Evolutionary conservation across 2,329 filamentous ascomycete genomes (phyloP).

Genomic region (Penicillium corylophilum): DNA sequence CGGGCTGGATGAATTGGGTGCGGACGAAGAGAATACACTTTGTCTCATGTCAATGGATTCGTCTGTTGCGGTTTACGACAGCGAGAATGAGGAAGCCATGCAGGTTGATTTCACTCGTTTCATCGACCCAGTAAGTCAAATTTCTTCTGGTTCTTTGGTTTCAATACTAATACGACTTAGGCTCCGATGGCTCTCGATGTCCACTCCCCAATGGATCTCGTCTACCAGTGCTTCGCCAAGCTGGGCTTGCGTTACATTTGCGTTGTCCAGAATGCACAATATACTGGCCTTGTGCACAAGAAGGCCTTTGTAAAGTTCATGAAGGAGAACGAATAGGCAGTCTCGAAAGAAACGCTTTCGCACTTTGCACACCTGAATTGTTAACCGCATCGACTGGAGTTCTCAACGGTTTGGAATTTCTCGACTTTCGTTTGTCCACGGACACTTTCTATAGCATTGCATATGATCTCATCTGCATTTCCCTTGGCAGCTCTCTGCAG

Average conservation of each 20-base stretch:
- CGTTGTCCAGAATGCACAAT: slow-evolving; percentile 78
- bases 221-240: slow-evolving; percentile 96
- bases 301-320: slow-evolving; percentile 96
- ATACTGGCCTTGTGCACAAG: slow-evolving; percentile 92
- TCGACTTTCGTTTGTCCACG: neutral
- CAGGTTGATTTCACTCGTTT: slow-evolving; percentile 85
- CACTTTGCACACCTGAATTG: slow-evolving; percentile 5
- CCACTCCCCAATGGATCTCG: slow-evolving; percentile 85
- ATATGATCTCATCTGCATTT: slow-evolving; percentile 5
- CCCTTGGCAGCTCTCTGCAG: neutral
- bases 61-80: slow-evolving; percentile 57
- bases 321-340: slow-evolving; percentile 69
- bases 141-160: neutral
- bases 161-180: slow-evolving; percentile 37
- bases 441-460: slow-evolving; percentile 18
- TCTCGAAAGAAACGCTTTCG: neutral
- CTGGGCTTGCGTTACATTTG: slow-evolving; percentile 90
- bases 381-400: slow-evolving; percentile 4
- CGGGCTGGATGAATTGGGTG: slow-evolving; percentile 74
- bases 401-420: neutral
- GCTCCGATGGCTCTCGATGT: slow-evolving; percentile 87
- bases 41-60: slow-evolving; percentile 78
- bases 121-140: slow-evolving; percentile 74
- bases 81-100: slow-evolving; percentile 58
- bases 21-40: slow-evolving; percentile 66